These are phyloP conservation scores for Zoysia matrella DNA, from an alignment of 202 grass and related monocot species.

Conservation along the genomic window DNA sequence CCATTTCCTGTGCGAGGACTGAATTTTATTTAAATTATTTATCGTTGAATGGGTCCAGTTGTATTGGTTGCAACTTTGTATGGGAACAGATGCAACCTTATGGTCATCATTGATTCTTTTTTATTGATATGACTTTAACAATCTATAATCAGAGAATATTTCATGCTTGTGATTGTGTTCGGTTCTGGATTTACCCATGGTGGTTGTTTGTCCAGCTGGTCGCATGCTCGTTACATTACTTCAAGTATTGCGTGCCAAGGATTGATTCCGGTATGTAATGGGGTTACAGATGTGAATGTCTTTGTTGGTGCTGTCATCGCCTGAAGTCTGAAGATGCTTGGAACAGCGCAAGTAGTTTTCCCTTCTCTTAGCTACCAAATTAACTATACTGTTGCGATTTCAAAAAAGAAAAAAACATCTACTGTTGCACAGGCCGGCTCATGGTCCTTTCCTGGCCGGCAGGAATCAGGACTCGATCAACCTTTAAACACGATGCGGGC, in stretches of 20 bases:
- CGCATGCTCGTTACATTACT: not conserved
- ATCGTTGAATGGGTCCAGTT: conserved; percentile 37
- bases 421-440: not conserved
- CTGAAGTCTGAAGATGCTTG: not conserved
- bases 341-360: not conserved
- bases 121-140: not conserved
- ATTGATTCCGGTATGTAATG: no score
- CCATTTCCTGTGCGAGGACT: conserved; percentile 27
- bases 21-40: conserved; percentile 48
- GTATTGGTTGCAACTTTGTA: conserved; percentile 29
- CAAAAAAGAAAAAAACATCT: no score
- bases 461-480: not conserved
- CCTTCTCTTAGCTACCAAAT: not conserved
- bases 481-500: no score
- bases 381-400: no score
- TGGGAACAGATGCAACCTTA: conserved; percentile 33
- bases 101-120: conserved; percentile 29
- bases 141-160: not conserved
- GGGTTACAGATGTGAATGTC: not conserved
- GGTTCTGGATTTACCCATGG: not conserved
- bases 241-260: not conserved
- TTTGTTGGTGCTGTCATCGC: not conserved
- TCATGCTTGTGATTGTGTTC: not conserved
- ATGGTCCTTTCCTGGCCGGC: not conserved
- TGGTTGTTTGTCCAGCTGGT: not conserved